A percentile compares a stretch with the other conserved stretches of the same genome.
Conservation (phyloP, 768 basidiomycete genomes). For the Xerocomus brunneocitrinus region DNA sequence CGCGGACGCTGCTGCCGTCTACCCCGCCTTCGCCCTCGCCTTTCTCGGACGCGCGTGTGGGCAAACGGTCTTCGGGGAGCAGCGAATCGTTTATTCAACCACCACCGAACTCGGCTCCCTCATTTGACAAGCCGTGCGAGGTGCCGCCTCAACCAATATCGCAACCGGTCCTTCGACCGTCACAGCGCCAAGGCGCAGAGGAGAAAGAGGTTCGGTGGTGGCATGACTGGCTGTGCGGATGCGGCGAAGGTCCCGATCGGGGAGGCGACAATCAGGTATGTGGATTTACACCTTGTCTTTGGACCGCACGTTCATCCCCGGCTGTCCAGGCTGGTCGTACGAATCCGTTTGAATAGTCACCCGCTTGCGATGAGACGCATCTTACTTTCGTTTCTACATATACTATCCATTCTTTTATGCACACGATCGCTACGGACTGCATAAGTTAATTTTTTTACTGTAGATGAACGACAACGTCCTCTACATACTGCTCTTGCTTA, state of each 20-base stretch:
- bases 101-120: slow-evolving; percentile 50
- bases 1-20: neutral
- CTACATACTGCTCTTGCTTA: slow-evolving; percentile 14
- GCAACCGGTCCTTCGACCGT: slow-evolving; percentile 25
- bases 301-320: neutral
- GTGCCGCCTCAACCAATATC: slow-evolving; percentile 36
- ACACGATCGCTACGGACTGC: slow-evolving; percentile 12
- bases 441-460: slow-evolving; percentile 4
- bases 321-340: slow-evolving; percentile 62
- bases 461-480: neutral
- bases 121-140: slow-evolving; percentile 32
- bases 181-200: slow-evolving; percentile 18
- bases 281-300: neutral
- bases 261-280: slow-evolving; percentile 69
- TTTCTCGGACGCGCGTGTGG: slow-evolving; percentile 35
- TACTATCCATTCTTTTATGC: slow-evolving; percentile 2
- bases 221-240: slow-evolving; percentile 85
- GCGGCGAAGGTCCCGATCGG: slow-evolving; percentile 67
- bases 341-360: slow-evolving; percentile 48
- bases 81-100: slow-evolving; percentile 25
- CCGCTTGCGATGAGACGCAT: neutral
- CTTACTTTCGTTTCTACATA: slow-evolving; percentile 6
- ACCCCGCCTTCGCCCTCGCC: slow-evolving; percentile 18
- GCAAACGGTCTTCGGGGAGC: slow-evolving; percentile 1
- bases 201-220: slow-evolving; percentile 58